phyloP scores from a whole-genome alignment of 2,329 filamentous ascomycete species.

The Colletotrichum agaves region DNA sequence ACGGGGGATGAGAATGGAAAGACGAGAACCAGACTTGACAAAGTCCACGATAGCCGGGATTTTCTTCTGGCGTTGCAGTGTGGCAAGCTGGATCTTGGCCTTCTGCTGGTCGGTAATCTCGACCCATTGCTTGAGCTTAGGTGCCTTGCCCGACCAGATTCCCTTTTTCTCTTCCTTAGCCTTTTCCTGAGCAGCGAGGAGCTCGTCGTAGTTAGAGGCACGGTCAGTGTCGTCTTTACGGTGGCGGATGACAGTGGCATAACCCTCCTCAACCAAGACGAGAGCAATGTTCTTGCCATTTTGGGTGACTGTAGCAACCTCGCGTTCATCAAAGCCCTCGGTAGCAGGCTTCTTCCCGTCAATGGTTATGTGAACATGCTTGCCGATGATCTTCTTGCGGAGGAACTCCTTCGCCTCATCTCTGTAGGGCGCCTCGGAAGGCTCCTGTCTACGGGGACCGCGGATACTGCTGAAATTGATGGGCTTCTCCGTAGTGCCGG shows the following conservation, averaged over 20 bases:
- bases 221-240: slow-evolving; percentile 94
- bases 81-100: slow-evolving; percentile 91
- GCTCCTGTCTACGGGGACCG: slow-evolving; percentile 89
- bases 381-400: slow-evolving; percentile 93
- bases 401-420: slow-evolving; percentile 97
- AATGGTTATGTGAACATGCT: slow-evolving; percentile 89
- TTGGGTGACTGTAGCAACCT: slow-evolving; percentile 88
- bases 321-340: slow-evolving; percentile 92
- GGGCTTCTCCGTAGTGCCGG: slow-evolving; percentile 83
- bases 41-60: slow-evolving; percentile 95
- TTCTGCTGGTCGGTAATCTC: slow-evolving; percentile 96
- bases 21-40: slow-evolving; percentile 95
- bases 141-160: slow-evolving; percentile 92
- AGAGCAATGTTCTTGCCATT: slow-evolving; percentile 90
- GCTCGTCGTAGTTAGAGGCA: slow-evolving; percentile 92
- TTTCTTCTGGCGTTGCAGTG: slow-evolving; percentile 89
- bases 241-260: slow-evolving; percentile 93
- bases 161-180: slow-evolving; percentile 92
- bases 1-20: slow-evolving; percentile 89
- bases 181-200: slow-evolving; percentile 81
- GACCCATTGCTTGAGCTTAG: slow-evolving; percentile 82
- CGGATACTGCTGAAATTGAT: slow-evolving; percentile 93
- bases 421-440: slow-evolving; percentile 86
- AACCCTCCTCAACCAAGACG: slow-evolving; percentile 88
- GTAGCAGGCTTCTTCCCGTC: slow-evolving; percentile 91